Evolutionary conservation across 2,329 filamentous ascomycete species (phyloP), one percentile per base, ranked within the genome.

Genomic region (Colletotrichum tamarilloi): DNA sequence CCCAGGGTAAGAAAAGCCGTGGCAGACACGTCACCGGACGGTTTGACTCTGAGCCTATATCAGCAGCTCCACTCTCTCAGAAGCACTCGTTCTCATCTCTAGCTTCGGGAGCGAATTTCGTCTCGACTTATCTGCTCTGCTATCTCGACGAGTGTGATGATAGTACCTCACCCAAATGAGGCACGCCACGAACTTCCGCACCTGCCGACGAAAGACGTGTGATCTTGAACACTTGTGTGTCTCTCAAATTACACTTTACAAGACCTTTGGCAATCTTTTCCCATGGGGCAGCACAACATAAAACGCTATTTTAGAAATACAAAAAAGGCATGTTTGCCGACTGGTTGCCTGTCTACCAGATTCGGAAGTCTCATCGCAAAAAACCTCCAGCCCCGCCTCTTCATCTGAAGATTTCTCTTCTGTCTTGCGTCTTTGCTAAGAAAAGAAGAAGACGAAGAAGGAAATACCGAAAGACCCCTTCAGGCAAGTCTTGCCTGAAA

Each of bases 401-500:
- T 55, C 49, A 35, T 35, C 32, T 35, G 11, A 35, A 35, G 5
- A 35, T 35, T 35, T 12, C 11, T 35, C 9, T 12, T 35, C 32
- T 35, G 32, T 35, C 32, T 35, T 35, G 9, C 12, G 4, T 35
- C 32, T 35, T 35, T 12, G 32, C 32, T 35, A 35, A 35, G 42
- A 49, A 49, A 49, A 49, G 16, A 49, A 62, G 19, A 24, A 53
- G 19, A n/a, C 3, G 30, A 12, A 42, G 38, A 58, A 57, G 56
- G 19, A 64, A 14, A 35, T 28, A n/a, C 30, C 57, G 58, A 52
- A 38, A 38, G 30, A 30, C 7, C 4, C 22, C 4, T 2, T 5
- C 67, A 11, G 69, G 52, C 58, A 63, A 46, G 22, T 26, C 22
- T 55, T 64, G 22, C 26, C 46, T 14, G 57, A 19, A 19, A 30